Evolutionary conservation across 1,139 yeast genomes (phyloP).

Genomic region (Blastobotrys persicus): DNA sequence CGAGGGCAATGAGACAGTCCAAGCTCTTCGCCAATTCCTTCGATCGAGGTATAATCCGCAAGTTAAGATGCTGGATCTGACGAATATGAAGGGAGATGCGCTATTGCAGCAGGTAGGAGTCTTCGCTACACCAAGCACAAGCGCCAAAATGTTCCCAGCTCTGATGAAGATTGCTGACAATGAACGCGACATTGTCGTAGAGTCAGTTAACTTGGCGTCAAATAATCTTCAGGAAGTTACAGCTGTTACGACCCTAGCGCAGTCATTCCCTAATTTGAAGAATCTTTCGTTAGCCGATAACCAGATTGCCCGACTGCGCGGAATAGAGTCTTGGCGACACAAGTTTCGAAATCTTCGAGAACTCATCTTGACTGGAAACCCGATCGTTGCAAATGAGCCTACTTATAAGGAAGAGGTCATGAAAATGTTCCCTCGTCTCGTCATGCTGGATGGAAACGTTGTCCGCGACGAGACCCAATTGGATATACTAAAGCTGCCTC

Average conservation of each 20-base stretch:
- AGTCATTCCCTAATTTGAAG: constrained; percentile 68
- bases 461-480: constrained; percentile 71
- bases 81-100: constrained; percentile 66
- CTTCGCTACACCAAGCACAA: constrained; percentile 54
- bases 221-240: constrained; percentile 66
- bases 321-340: constrained; percentile 74
- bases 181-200: constrained; percentile 52
- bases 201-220: constrained; percentile 71
- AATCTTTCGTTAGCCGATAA: constrained; percentile 82
- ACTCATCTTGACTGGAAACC: constrained; percentile 72
- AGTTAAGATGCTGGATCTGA: constrained; percentile 64
- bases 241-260: constrained; percentile 64
- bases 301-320: constrained; percentile 54
- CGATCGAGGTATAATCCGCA: constrained; percentile 64
- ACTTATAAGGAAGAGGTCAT: constrained; percentile 62
- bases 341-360: constrained; percentile 74
- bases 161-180: constrained; percentile 75
- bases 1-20: constrained; percentile 44
- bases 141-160: constrained; percentile 87
- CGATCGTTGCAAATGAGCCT: constrained; percentile 56
- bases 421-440: constrained; percentile 70
- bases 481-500: constrained; percentile 48
- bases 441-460: constrained; percentile 73
- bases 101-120: constrained; percentile 61
- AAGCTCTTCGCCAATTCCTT: constrained; percentile 59